These are phyloP conservation scores for Bjerkandera adusta DNA, from an alignment of 1,284 basidiomycete species.

Conservation along the genomic window DNA sequence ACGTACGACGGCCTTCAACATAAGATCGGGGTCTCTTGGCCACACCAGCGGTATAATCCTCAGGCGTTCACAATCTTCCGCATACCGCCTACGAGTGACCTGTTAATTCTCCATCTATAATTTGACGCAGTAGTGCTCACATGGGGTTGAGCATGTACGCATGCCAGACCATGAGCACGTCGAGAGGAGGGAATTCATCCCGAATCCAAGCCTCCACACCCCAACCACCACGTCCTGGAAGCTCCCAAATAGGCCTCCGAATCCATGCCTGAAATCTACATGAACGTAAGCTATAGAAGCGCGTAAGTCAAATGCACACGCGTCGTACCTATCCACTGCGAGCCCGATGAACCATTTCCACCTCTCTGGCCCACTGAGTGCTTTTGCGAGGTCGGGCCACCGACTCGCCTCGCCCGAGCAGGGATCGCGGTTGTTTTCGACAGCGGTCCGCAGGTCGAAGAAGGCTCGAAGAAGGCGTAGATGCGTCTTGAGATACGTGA, in stretches of 20 bases:
- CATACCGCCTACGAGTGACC: slow-evolving; percentile 16
- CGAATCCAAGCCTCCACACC: slow-evolving; percentile 12
- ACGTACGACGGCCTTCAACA: slow-evolving; percentile 11
- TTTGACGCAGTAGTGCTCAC: slow-evolving; percentile 7
- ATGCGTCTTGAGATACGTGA: slow-evolving; percentile 17
- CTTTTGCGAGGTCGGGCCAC: slow-evolving; percentile 1
- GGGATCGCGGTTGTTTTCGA: slow-evolving; percentile 5
- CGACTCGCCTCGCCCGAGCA: slow-evolving; percentile 4
- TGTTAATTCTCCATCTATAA: neutral
- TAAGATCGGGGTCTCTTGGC: slow-evolving; percentile 5
- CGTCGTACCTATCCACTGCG: slow-evolving; percentile 16
- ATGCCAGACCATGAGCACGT: slow-evolving; percentile 22
- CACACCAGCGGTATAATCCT: slow-evolving; percentile 3
- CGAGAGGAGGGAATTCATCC: slow-evolving; percentile 17
- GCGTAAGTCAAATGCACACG: neutral
- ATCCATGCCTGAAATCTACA: neutral
- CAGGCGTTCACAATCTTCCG: slow-evolving; percentile 17
- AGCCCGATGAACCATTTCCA: slow-evolving; percentile 20
- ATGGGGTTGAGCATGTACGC: slow-evolving; percentile 19
- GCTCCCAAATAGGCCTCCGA: slow-evolving; percentile 7
- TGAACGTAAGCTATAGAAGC: slow-evolving; percentile 8
- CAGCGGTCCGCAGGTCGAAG: slow-evolving; percentile 7
- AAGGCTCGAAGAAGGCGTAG: slow-evolving; percentile 17
- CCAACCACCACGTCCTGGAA: neutral
- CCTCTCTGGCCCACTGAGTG: slow-evolving; percentile 5